Evolutionary conservation across 2,329 filamentous ascomycete species (phyloP), one percentile per base, ranked within the genome.

Genomic region (Laburnicola sp.): DNA sequence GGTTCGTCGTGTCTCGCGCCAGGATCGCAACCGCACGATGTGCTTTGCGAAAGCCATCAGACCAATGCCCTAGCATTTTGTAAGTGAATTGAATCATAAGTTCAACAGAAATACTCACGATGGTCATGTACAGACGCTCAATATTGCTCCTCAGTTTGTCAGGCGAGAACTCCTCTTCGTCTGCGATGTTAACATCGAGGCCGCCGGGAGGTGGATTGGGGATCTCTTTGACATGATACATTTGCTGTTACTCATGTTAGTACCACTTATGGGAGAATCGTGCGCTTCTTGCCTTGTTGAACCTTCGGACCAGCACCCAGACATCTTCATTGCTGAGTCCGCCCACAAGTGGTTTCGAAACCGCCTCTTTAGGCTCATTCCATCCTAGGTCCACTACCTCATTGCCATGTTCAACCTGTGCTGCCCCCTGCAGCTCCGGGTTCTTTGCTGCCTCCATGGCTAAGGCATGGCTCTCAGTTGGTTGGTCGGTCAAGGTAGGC

Each of bases 111-210:
- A 28, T 10, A 51, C 70, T 51, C 67, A 72, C 76, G 0, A 95
- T 83, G 0, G 87, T 89, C 80, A 91, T 91, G 68, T 95, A 95
- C 8, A 94, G 75, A 10, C 91, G 80, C 72, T 95, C 91, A 3
- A 94, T 69, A 46, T 88, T 91, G 2, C 86, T 83, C 8, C 90
- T 81, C 38, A 95, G 76, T 74, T 94, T 94, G 64, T 94, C 89
- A 0, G 90, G 89, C 0, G 87, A 89, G 69, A 94, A 94, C 50
- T 92, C 87, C 59, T 94, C 89, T 47, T 93, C 86, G 34, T 91
- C 86, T 3, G 89, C 86, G 49, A 90, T 86, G 60, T 91, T 90
- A 51, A 95, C 80, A 69, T 95, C 90, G 32, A 96, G 75, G 10
- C 85, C 83, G 4, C 87, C 88, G 1, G 87, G 80, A 1, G 82